A percentile compares a stretch with the other conserved stretches of the same genome.
Evolutionary conservation across 495 filamentous ascomycete species (phyloP).

Genomic region (Chaetomium cochliodes): DNA sequence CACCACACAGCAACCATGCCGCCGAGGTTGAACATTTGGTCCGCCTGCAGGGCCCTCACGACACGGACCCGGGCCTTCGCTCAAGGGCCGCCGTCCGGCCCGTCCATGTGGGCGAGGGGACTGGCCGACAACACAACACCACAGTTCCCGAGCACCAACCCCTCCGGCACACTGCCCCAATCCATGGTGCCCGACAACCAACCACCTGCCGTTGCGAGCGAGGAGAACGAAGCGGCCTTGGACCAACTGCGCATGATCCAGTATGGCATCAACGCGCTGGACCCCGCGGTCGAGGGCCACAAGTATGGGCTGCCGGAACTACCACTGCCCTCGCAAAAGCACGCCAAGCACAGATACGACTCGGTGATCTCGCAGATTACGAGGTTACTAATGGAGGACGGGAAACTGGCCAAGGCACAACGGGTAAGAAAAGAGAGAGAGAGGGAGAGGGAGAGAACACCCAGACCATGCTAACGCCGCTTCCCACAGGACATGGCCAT

Average conservation of each 20-base stretch:
- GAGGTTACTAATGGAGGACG: constrained; percentile 84
- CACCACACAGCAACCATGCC: constrained; percentile 43
- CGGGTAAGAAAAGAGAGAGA: constrained; percentile 55
- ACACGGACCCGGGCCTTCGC: constrained; percentile 43
- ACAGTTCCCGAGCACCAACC: constrained; percentile 1
- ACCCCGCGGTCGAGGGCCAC: constrained; percentile 52
- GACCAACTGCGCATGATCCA: constrained; percentile 37
- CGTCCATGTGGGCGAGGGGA: constrained; percentile 53
- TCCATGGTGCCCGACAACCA: constrained; percentile 21
- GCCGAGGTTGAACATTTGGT: constrained; percentile 49
- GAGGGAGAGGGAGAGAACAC: too few relatives aligned
- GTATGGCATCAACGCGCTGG: constrained; percentile 34
- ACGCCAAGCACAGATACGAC: constrained; percentile 77
- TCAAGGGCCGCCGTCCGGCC: constrained; percentile 61
- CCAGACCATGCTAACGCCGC: background rate
- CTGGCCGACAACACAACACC: constrained; percentile 20
- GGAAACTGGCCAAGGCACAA: constrained; percentile 79
- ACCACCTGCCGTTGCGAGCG: constrained; percentile 28
- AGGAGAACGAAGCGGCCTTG: constrained; percentile 41
- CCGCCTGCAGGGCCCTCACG: constrained; percentile 46
- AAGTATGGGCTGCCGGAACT: constrained; percentile 73
- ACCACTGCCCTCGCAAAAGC: constrained; percentile 57
- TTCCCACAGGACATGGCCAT: constrained; percentile 69
- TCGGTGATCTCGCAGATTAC: constrained; percentile 80
- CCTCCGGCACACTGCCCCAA: constrained; percentile 6